Evolutionary conservation across 768 basidiomycete species (phyloP), one percentile per base, ranked within the genome.

Genomic region (Fomitopsis serialis): DNA sequence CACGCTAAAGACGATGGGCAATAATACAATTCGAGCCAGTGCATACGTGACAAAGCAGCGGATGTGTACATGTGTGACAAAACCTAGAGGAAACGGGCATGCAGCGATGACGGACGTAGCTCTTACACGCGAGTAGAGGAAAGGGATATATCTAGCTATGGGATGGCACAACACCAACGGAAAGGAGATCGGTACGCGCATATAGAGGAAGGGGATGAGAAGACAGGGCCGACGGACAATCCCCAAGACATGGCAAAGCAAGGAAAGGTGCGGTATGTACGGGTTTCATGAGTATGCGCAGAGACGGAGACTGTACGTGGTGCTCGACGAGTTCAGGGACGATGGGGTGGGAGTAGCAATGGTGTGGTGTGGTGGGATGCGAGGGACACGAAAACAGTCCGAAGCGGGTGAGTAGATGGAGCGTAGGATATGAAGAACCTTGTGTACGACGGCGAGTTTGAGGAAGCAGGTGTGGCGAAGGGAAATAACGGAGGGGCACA

Each of bases 31-130:
- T 40, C 37, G 37, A 40, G 37, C 37, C 37, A 17, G 15, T 40
- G 13, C 37, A 40, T 32, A 32, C 11, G 29, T 40, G 37, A 40
- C 15, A 40, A 15, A 40, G 37, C 37, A 50, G 34, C n/a, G 48
- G 48, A 47, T 27, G 52, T 54, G 52, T 54, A 54, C 48, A 54
- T 54, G 36, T 49, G 35, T 32, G 24, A 54, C 45, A 54, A 50
- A 49, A 48, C 48, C 53, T 48, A 54, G 36, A 48, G 11, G 45
- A 32, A 44, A 54, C 29, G 29, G 46, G 50, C 52, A 54, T 54
- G 53, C 46, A 54, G 46, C 47, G 24, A 46, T 46, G 46, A 48
- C 36, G 45, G 2, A 32, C n/a, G 47, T 48, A 48, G 35, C 53
- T 23, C 53, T 45, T 43, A 48, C 22, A 43, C 6, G 29, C 5